These are phyloP conservation scores for Malbranchea zuffiana DNA, from an alignment of 2,329 filamentous ascomycete species.

Conservation along the genomic window DNA sequence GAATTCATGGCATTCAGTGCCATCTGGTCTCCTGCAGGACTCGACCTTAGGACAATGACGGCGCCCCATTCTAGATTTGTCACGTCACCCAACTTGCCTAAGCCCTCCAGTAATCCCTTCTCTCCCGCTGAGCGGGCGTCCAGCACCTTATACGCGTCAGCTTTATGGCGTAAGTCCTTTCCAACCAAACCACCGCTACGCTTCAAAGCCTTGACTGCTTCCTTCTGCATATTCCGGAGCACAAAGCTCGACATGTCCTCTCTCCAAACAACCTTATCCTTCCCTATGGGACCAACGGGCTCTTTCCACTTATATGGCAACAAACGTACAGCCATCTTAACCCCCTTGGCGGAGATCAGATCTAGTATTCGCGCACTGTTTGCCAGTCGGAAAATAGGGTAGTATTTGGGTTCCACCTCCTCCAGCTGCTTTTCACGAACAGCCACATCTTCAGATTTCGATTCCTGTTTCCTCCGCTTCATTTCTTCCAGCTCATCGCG, in stretches of 20 bases:
- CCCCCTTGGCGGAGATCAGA: slow-evolving; percentile 3
- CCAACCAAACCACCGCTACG: slow-evolving; percentile 21
- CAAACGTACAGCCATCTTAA: slow-evolving; percentile 14
- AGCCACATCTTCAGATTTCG: slow-evolving; percentile 3
- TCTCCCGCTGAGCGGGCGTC: background rate
- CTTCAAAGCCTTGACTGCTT: slow-evolving; percentile 28
- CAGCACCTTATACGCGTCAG: background rate
- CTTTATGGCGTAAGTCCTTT: slow-evolving; percentile 9
- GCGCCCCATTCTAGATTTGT: slow-evolving; percentile 24
- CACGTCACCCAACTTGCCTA: slow-evolving; percentile 14
- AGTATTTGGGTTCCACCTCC: too few species aligned
- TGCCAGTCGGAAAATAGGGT: slow-evolving; percentile 4
- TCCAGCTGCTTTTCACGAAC: background rate
- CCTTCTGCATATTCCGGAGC: slow-evolving; percentile 27
- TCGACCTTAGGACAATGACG: slow-evolving; percentile 19
- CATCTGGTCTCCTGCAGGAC: background rate
- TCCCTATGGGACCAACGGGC: slow-evolving; percentile 21
- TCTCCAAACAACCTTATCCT: slow-evolving; percentile 33
- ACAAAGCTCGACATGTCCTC: slow-evolving; percentile 39
- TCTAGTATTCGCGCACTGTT: slow-evolving; percentile 5
- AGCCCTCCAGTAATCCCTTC: slow-evolving; percentile 10
- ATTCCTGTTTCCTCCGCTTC: background rate
- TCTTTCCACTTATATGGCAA: slow-evolving; percentile 30
- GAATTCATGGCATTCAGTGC: too few species aligned
- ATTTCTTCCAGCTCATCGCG: slow-evolving; percentile 22